Percentiles rank a stretch among this genome's conserved stretches.
Evolutionary conservation across 2,329 filamentous ascomycete species (phyloP).

Genomic region (Bipolaris sorokiniana): DNA sequence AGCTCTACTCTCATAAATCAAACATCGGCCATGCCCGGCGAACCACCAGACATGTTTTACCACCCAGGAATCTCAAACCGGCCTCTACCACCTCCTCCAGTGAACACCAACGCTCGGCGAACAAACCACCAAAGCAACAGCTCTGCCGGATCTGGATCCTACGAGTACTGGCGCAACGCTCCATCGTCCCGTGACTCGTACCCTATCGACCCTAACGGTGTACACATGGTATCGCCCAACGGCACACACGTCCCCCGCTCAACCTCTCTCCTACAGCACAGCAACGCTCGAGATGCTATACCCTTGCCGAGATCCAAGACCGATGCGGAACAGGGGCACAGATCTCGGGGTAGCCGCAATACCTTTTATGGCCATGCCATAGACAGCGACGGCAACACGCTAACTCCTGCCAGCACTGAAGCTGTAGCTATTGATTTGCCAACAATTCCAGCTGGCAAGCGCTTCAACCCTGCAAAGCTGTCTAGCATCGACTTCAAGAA

Average conservation of each 20-base stretch:
- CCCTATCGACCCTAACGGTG: slow-evolving; percentile 37
- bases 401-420: slow-evolving; percentile 55
- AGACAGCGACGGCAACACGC: slow-evolving; percentile 61
- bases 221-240: slow-evolving; percentile 42
- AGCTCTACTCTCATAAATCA: slow-evolving; percentile 33
- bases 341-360: slow-evolving; percentile 51
- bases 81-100: slow-evolving; percentile 68
- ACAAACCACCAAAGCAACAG: slow-evolving; percentile 47
- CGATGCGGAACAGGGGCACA: slow-evolving; percentile 73
- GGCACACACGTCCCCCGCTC: slow-evolving; percentile 46
- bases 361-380: slow-evolving; percentile 43
- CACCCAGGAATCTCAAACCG: slow-evolving; percentile 76
- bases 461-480: slow-evolving; percentile 85
- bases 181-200: slow-evolving; percentile 42
- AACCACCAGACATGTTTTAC: slow-evolving; percentile 90
- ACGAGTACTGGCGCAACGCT: slow-evolving; percentile 53
- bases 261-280: slow-evolving; percentile 77
- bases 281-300: slow-evolving; percentile 76
- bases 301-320: slow-evolving; percentile 92
- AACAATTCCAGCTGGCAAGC: slow-evolving; percentile 77
- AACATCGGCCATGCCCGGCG: slow-evolving; percentile 52
- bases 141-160: slow-evolving; percentile 49
- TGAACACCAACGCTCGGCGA: slow-evolving; percentile 59
- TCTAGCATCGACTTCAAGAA: slow-evolving; percentile 80
- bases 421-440: slow-evolving; percentile 79